phyloP scores from a whole-genome alignment of 2,329 filamentous ascomycete genomes.

The Phialophora verrucosa region DNA sequence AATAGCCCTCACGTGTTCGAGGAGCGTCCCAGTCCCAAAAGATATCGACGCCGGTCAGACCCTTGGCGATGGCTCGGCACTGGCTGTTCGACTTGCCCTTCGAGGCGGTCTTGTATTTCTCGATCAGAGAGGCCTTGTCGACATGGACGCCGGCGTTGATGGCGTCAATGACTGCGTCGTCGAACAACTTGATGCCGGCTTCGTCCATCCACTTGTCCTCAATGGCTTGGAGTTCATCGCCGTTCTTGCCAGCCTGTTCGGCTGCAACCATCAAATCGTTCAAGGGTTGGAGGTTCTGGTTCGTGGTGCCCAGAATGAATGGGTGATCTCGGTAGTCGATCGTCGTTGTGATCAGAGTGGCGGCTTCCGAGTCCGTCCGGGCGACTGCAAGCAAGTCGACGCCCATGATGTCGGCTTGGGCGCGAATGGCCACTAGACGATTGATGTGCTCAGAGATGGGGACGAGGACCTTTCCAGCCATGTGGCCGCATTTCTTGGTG shows the following conservation, averaged over 20 bases:
- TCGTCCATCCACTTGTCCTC: slow-evolving; percentile 85
- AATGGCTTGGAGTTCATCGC: slow-evolving; percentile 81
- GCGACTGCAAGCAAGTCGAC: slow-evolving; percentile 88
- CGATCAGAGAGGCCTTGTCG: slow-evolving; percentile 71
- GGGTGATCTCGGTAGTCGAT: slow-evolving; percentile 94
- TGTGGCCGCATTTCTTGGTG: slow-evolving; percentile 99
- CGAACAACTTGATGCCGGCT: slow-evolving; percentile 84
- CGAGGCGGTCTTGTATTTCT: slow-evolving; percentile 68
- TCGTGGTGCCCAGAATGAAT: slow-evolving; percentile 90
- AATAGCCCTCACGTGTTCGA: slow-evolving; percentile 92
- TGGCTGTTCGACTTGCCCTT: slow-evolving; percentile 88
- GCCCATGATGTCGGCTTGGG: slow-evolving; percentile 99
- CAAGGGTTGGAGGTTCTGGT: slow-evolving; percentile 80
- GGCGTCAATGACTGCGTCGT: slow-evolving; percentile 82
- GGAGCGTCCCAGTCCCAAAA: slow-evolving; percentile 96
- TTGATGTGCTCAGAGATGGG: slow-evolving; percentile 98
- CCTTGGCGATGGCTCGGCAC: slow-evolving; percentile 77
- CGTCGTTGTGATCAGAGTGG: slow-evolving; percentile 93
- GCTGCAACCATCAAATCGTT: slow-evolving; percentile 90
- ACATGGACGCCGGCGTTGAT: slow-evolving; percentile 72
- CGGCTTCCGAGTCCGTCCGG: slow-evolving; percentile 95
- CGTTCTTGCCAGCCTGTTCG: slow-evolving; percentile 79
- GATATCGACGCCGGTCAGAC: slow-evolving; percentile 77
- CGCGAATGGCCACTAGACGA: slow-evolving; percentile 91
- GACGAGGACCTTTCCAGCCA: slow-evolving; percentile 97